Evolutionary conservation across 768 basidiomycete genomes (phyloP).

Genomic region (Auriculariales sp.): DNA sequence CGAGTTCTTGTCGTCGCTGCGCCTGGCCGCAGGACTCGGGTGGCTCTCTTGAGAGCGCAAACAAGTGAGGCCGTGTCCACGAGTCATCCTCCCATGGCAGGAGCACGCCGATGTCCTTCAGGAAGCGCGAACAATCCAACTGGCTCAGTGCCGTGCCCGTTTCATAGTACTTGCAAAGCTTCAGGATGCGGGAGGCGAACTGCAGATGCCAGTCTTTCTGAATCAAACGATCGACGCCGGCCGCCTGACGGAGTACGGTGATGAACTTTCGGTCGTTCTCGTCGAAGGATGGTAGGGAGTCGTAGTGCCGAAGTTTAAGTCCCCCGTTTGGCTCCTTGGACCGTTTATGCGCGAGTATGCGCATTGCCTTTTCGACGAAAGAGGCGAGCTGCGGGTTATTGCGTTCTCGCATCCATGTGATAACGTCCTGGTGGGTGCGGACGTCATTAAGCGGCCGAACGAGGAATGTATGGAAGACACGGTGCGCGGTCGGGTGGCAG

Average conservation of each 20-base stretch:
- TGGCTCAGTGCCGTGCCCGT: conserved; percentile 16
- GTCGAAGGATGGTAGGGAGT: conserved; percentile 27
- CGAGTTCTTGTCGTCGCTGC: conserved; percentile 11
- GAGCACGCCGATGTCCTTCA: conserved; percentile 59
- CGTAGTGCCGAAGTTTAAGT: conserved; percentile 16
- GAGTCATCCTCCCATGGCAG: conserved; percentile 64
- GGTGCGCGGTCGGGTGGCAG: conserved; percentile 30
- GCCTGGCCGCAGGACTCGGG: neutral
- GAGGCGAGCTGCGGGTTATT: conserved; percentile 24
- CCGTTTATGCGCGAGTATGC: conserved; percentile 21
- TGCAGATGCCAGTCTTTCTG: conserved; percentile 53
- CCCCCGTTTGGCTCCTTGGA: conserved; percentile 17
- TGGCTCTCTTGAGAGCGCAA: neutral
- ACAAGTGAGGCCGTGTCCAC: conserved; percentile 1
- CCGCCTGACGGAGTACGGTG: conserved; percentile 38
- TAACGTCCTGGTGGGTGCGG: conserved; percentile 32
- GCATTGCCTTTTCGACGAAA: conserved; percentile 38
- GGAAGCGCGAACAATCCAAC: conserved; percentile 26
- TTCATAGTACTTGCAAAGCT: conserved; percentile 29
- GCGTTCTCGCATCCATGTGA: conserved; percentile 27
- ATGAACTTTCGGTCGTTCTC: conserved; percentile 42
- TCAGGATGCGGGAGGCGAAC: conserved; percentile 40
- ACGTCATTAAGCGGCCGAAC: conserved; percentile 52
- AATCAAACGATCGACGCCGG: conserved; percentile 30
- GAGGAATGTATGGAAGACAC: conserved; percentile 34